These are phyloP conservation scores for Gonium pectorale DNA, from an alignment of 139 green algal species.

Conservation along the genomic window DNA sequence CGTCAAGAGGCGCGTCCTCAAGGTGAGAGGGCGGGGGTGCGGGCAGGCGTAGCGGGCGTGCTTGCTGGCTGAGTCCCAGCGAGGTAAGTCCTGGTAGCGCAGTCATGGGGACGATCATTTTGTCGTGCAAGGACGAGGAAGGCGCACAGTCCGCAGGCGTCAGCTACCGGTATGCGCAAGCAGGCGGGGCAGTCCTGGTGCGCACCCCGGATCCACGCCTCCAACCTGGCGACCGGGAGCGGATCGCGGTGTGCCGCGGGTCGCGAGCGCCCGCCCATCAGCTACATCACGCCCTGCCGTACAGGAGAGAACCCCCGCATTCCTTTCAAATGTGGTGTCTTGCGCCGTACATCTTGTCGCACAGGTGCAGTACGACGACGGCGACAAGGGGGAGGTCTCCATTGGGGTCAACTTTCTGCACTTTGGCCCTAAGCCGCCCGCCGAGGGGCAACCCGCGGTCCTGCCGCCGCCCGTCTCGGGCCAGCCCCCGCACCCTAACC, in stretches of 20 bases:
- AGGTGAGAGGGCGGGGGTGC: slow-evolving; percentile 15
- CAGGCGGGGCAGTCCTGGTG: no score
- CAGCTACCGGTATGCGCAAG: no score
- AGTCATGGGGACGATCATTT: neutral
- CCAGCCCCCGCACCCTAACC: neutral
- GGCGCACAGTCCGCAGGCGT: no score
- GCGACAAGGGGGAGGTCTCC: neutral
- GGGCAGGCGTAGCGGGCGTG: neutral
- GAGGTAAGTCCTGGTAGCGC: neutral
- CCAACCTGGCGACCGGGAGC: no score
- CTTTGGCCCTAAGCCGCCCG: slow-evolving; percentile 7
- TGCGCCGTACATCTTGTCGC: neutral
- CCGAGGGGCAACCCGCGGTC: neutral
- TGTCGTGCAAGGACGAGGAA: neutral
- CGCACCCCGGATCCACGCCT: no score
- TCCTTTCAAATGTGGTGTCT: neutral
- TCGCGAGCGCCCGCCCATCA: no score
- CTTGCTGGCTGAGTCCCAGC: no score
- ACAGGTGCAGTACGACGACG: slow-evolving; percentile 5
- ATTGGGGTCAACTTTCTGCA: slow-evolving; percentile 24
- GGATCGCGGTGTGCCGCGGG: no score
- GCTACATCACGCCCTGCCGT: no score
- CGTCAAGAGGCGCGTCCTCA: neutral
- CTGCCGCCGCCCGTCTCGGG: slow-evolving; percentile 17
- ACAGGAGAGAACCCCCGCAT: neutral